A percentile compares a stretch with the other conserved stretches of the same genome.
These are phyloP conservation scores for Glarea lozoyensis DNA, from an alignment of 495 filamentous ascomycete genomes.

Conservation along the genomic window DNA sequence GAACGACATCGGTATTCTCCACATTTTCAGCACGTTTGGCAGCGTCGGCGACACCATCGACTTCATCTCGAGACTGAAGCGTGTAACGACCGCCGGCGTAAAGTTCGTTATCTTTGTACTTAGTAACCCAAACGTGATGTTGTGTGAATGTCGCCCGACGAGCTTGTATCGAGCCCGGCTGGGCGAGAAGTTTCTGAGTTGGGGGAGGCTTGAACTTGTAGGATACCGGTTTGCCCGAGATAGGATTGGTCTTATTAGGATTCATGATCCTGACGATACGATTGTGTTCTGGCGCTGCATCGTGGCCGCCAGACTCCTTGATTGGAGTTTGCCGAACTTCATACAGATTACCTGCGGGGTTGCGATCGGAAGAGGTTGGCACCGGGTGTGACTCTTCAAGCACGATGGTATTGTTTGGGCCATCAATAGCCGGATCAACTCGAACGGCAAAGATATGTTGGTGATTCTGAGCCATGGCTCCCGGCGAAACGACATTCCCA, in stretches of 20 bases:
- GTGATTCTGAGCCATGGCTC: conserved; percentile 47
- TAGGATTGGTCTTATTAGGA: conserved; percentile 45
- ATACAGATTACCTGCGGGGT: conserved; percentile 7
- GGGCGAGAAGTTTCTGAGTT: conserved; percentile 35
- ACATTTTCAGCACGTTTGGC: conserved; percentile 25
- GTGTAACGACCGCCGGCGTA: conserved; percentile 31
- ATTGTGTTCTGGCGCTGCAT: conserved; percentile 50
- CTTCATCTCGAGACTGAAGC: conserved; percentile 33
- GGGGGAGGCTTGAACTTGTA: conserved; percentile 41
- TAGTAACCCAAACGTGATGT: conserved; percentile 28
- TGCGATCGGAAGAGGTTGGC: conserved; percentile 13
- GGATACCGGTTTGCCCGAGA: conserved; percentile 42
- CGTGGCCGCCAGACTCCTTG: conserved; percentile 46
- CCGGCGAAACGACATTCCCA: conserved; percentile 64
- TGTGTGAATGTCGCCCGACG: conserved; percentile 27
- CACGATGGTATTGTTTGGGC: conserved; percentile 55
- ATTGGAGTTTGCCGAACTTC: conserved; percentile 47
- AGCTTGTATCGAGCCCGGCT: conserved; percentile 24
- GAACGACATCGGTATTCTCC: conserved; percentile 38
- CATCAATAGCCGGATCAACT: conserved; percentile 72
- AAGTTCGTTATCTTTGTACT: conserved; percentile 25
- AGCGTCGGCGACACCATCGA: conserved; percentile 27
- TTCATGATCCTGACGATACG: conserved; percentile 75
- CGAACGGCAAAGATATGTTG: conserved; percentile 85
- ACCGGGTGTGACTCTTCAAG: conserved; percentile 62